Base-by-base conservation (phyloP, 768 basidiomycete genomes). In the Wakefieldia striispora region DNA sequence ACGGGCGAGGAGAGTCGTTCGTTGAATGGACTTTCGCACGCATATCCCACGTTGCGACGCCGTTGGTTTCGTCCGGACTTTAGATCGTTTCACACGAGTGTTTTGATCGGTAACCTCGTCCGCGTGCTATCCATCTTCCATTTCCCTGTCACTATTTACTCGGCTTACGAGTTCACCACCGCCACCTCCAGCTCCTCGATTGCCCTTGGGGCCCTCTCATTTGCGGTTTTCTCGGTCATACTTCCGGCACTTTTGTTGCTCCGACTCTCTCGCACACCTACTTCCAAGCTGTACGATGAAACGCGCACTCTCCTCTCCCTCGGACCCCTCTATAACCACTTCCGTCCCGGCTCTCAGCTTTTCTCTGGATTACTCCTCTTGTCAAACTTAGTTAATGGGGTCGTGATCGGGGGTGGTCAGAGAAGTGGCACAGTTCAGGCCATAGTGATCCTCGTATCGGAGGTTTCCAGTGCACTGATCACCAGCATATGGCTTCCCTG, bases 401-500 rank as follows among this genome's bases (percentile, higher is more conserved):
- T 92, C 17, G 86, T 87, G 3, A 84, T 97, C 51, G 95, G 95
- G 9, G 93, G 83, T 33, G 93, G 88, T 11, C 95, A 97, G 72
- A 75, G 77, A 43, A 90, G 88, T 53, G 95, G 95, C 4, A 95
- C 92, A 0, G 84, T 90, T 3, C 97, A 98, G 64, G 88, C 93
- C 4, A 84, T 95, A 56, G 77, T 97, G 46, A 84, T 99, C 55
- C 76, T 98, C 23, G 78, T 97, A 26, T 80, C 92, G 17, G 97
- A 99, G 66, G 87, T 99, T 14, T 76, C 77, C 19, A 84, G 88
- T 38, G 91, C 94, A 6, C 73, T 98, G 50, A 82, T 90, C 23
- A 97, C 95, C 27, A 94, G 90, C 53, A 75, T 95, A 27, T 97
- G 92, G 92, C 78, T 97, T 51, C 95, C 95, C 16, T 99, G 95